Conservation (phyloP, 1,284 basidiomycete species). For the Ganoderma meredithae region DNA sequence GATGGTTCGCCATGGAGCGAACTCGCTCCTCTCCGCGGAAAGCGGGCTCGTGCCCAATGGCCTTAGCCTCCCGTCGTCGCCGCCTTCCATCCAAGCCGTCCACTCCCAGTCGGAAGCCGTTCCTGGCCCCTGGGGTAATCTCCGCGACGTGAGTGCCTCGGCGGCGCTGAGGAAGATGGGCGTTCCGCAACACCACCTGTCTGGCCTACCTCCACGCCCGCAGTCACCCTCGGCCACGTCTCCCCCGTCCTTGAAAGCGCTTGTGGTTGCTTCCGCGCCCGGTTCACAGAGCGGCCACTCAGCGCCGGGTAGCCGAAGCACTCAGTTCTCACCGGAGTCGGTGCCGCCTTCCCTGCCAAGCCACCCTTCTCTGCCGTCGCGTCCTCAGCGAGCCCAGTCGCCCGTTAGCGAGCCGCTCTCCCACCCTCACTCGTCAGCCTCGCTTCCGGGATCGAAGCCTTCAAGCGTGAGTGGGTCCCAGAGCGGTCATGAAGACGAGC, state of each 20-base stretch:
- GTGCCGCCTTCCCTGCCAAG: constrained; percentile 38
- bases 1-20: constrained; percentile 45
- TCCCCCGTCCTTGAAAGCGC: constrained; percentile 31
- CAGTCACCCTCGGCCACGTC: constrained; percentile 36
- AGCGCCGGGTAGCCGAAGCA: constrained; percentile 34
- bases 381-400: constrained; percentile 42
- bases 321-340: constrained; percentile 44
- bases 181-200: constrained; percentile 33
- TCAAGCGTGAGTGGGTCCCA: constrained; percentile 49
- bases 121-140: constrained; percentile 38
- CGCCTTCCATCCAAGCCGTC: constrained; percentile 31
- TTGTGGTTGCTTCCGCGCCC: constrained; percentile 28
- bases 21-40: constrained; percentile 46
- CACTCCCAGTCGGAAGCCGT: constrained; percentile 32
- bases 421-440: constrained; percentile 24
- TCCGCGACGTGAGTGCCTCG: constrained; percentile 40
- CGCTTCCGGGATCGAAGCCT: constrained; percentile 44
- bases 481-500: constrained; percentile 49
- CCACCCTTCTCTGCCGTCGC: constrained; percentile 43
- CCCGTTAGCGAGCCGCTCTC: constrained; percentile 37
- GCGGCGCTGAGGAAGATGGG: constrained; percentile 43
- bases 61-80: constrained; percentile 30
- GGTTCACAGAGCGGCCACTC: constrained; percentile 34
- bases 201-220: constrained; percentile 37
- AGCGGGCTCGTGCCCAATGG: constrained; percentile 33